Evolutionary conservation across 2,329 filamentous ascomycete genomes (phyloP).

Genomic region (Cadophora sp.): DNA sequence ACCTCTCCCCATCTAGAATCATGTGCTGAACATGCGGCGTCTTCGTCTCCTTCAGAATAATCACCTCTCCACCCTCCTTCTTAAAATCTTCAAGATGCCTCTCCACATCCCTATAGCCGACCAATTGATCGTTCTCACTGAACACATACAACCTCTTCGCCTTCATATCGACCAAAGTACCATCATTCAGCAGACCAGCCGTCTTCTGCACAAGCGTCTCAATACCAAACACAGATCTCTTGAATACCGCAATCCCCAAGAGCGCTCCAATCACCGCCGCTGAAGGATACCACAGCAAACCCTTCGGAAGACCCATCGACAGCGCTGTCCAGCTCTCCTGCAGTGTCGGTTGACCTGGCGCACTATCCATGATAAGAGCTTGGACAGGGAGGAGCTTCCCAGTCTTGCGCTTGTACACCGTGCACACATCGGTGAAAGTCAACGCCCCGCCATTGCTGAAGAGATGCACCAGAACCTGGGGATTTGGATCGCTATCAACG

Average conservation of each 20-base stretch:
- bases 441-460: slow-evolving; percentile 33
- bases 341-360: slow-evolving; percentile 25
- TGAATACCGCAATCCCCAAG: neutral
- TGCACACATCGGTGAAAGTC: slow-evolving; percentile 25
- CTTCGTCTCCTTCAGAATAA: slow-evolving; percentile 25
- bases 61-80: slow-evolving; percentile 23
- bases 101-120: slow-evolving; percentile 30
- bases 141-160: slow-evolving; percentile 38
- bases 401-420: slow-evolving; percentile 19
- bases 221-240: slow-evolving; percentile 16
- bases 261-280: slow-evolving; percentile 11
- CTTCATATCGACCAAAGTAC: slow-evolving; percentile 22
- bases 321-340: slow-evolving; percentile 22
- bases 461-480: slow-evolving; percentile 29
- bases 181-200: slow-evolving; percentile 27
- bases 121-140: slow-evolving; percentile 34
- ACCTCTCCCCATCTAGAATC: slow-evolving; percentile 30
- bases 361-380: slow-evolving; percentile 29
- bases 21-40: slow-evolving; percentile 36
- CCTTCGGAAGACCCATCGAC: slow-evolving; percentile 18
- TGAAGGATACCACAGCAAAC: slow-evolving; percentile 20
- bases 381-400: slow-evolving; percentile 22
- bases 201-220: slow-evolving; percentile 20
- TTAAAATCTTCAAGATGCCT: slow-evolving; percentile 31
- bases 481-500: slow-evolving; percentile 25